Base-by-base conservation (phyloP, 805 yeast genomes). In the Barnettozyma sp. region DNA sequence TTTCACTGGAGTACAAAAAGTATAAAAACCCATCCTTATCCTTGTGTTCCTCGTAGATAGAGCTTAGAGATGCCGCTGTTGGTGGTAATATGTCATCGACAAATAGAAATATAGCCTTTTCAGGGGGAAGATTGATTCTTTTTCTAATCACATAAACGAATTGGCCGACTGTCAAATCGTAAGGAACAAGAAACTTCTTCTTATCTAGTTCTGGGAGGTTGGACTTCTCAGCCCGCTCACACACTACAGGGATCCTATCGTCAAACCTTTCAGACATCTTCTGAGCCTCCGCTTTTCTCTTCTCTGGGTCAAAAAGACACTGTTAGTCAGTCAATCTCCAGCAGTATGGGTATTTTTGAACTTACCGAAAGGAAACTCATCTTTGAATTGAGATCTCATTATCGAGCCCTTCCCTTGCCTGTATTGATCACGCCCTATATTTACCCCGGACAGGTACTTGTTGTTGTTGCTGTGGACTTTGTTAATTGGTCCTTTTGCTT, bases 1-100 rank as follows among this genome's bases (percentile, higher is more conserved):
- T 92, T 63, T 92, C 98, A 33, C 98, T 97, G 6, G 96, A 84
- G 66, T 90, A 90, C 45, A 94, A 76, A 46, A 92, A 90, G 63
- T 92, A 92, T 55, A 92, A 75, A 63, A 92, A 92, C 24, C 98
- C 98, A 59, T 92, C 98, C 56, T 90, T 90, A 58, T 92, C 98
- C 65, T 87, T 87, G 63, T 92, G 95, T 61, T 92, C 97, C 54
- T 88, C 94, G 57, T 92, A 92, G 45, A 92, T 82, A 17, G 92
- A 74, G 51, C 94, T 82, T 92, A 92, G 86, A 48, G 92, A 73
- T 13, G 97, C 95, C 15, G 97, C 97, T 3, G 98, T 92, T 31
- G 97, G 97, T 9, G 98, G 98, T 49, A 92, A 72, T 39, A 92
- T 87, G 59, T 92, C 98, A 57, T 92, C 90, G 45, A 92, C 95